phyloP scores from a whole-genome alignment of 1,284 basidiomycete genomes.

The Cyathus pygmaeus region DNA sequence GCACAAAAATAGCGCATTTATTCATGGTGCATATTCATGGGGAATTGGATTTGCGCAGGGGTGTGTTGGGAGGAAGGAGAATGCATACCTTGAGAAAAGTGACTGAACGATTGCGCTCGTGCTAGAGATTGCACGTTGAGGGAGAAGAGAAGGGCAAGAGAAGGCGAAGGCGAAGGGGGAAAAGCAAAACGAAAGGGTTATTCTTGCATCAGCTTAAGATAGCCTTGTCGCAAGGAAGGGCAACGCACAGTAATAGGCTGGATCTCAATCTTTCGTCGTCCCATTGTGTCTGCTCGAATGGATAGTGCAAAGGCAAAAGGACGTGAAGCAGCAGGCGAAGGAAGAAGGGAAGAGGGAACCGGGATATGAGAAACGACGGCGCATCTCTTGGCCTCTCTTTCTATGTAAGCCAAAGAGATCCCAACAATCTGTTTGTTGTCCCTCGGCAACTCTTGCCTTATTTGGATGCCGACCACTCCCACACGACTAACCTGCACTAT shows the following conservation, averaged over 20 bases:
- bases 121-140: slow-evolving; percentile 55
- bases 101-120: slow-evolving; percentile 91
- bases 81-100: slow-evolving; percentile 85
- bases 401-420: slow-evolving; percentile 12
- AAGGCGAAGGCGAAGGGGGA: slow-evolving; percentile 14
- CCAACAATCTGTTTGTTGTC: slow-evolving; percentile 20
- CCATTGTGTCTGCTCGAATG: slow-evolving; percentile 71
- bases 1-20: slow-evolving; percentile 58
- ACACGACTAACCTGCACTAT: neutral
- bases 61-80: neutral
- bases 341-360: slow-evolving; percentile 15
- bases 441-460: slow-evolving; percentile 11
- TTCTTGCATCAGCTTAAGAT: neutral
- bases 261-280: slow-evolving; percentile 90
- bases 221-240: no score
- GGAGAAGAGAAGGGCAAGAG: slow-evolving; percentile 3
- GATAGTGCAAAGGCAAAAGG: slow-evolving; percentile 6
- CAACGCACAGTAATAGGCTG: slow-evolving; percentile 78
- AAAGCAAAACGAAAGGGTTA: slow-evolving; percentile 9
- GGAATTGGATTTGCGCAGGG: slow-evolving; percentile 8
- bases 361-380: slow-evolving; percentile 7
- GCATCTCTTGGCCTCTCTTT: slow-evolving; percentile 24
- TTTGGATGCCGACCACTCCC: no score
- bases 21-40: no score
- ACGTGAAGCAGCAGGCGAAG: slow-evolving; percentile 25